These are phyloP conservation scores for Fragilariopsis cylindrus DNA, from an alignment of 108 stramenopile genomes.

Conservation along the genomic window DNA sequence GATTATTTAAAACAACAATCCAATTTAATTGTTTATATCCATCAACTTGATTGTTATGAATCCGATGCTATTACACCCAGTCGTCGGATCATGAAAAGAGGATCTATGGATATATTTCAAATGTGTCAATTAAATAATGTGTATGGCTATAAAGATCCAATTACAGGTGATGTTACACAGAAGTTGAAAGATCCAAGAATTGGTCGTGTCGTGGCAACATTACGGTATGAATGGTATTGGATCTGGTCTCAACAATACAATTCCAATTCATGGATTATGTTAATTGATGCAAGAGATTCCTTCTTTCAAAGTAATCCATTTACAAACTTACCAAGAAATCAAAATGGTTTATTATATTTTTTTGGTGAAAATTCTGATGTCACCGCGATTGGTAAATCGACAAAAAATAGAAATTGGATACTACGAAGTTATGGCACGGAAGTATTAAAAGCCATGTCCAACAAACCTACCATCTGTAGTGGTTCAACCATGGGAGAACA, in stretches of 20 bases:
- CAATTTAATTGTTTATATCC: conserved; percentile 59
- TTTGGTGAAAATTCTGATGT: conserved; percentile 83
- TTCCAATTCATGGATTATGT: conserved; percentile 68
- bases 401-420: conserved; percentile 69
- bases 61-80: conserved; percentile 33
- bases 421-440: conserved; percentile 52
- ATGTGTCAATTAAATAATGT: conserved; percentile 48
- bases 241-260: conserved; percentile 76
- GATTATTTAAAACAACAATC: conserved; percentile 68
- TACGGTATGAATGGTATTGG: conserved; percentile 89
- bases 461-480: conserved; percentile 77
- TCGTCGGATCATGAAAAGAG: conserved; percentile 39
- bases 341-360: conserved; percentile 62
- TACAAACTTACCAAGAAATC: conserved; percentile 32
- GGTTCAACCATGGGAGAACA: conserved; percentile 86
- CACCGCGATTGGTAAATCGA: conserved; percentile 64
- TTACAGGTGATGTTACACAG: conserved; percentile 22
- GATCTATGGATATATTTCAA: conserved; percentile 39
- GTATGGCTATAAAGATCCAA: conserved; percentile 30
- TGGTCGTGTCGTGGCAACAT: conserved; percentile 76
- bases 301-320: conserved; percentile 82
- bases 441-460: conserved; percentile 35
- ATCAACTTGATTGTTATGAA: conserved; percentile 61
- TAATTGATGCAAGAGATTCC: conserved; percentile 80
- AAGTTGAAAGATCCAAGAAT: conserved; percentile 62